Conservation (phyloP, 768 basidiomycete species). For the Gymnopilus dilepis region DNA sequence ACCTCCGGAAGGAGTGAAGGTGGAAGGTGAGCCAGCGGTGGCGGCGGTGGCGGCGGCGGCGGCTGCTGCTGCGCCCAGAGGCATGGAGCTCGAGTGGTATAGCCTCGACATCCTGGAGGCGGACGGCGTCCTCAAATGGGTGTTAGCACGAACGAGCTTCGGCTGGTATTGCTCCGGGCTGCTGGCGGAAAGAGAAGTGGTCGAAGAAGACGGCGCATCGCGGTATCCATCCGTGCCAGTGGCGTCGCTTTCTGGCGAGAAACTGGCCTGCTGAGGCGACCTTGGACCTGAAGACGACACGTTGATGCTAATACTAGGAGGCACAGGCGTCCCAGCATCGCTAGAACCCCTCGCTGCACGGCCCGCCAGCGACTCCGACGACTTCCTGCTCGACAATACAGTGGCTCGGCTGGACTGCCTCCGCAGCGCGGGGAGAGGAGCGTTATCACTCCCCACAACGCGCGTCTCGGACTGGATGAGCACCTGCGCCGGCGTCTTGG, state of each 20-base stretch:
- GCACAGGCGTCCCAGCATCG: background rate
- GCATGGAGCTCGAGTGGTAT: slow-evolving; percentile 23
- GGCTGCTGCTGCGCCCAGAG: slow-evolving; percentile 1
- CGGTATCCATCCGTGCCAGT: slow-evolving; percentile 8
- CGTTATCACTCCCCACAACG: background rate
- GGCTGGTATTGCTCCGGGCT: background rate
- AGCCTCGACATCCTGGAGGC: slow-evolving; percentile 5
- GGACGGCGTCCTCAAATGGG: slow-evolving; percentile 17
- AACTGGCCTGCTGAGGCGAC: slow-evolving; percentile 12
- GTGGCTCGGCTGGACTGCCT: background rate
- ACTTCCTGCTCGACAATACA: slow-evolving; percentile 10
- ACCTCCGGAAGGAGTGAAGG: background rate
- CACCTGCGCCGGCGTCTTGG: background rate
- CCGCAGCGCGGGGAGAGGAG: background rate
- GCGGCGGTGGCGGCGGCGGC: background rate
- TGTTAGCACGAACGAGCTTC: background rate
- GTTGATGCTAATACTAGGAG: slow-evolving; percentile 6
- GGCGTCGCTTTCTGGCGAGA: slow-evolving; percentile 28
- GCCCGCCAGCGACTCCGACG: too few relatives aligned
- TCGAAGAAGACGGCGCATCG: slow-evolving; percentile 13
- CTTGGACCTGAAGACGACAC: slow-evolving; percentile 8
- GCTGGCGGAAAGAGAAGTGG: slow-evolving; percentile 14
- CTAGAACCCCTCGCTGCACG: too few relatives aligned
- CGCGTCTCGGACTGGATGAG: background rate
- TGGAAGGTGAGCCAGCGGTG: background rate